Percentiles rank a stretch among this genome's conserved stretches.
Conservation (phyloP, 2,329 filamentous ascomycete species). For the Coniella vitis region DNA sequence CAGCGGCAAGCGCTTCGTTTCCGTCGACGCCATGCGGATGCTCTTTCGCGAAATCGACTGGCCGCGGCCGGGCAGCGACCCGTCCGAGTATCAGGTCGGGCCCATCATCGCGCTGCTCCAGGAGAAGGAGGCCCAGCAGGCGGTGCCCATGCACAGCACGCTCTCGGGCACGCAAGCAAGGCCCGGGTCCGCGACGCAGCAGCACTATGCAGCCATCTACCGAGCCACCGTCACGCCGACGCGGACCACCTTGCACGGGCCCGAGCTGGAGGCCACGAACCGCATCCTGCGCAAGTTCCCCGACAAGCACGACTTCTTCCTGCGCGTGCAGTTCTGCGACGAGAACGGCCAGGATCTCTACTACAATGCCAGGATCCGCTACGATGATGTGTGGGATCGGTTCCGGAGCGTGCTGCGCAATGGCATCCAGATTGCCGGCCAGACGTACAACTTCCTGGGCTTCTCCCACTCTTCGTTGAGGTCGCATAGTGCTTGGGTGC, state of each 20-base stretch:
- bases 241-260: slow-evolving; percentile 49
- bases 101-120: slow-evolving; percentile 34
- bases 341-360: slow-evolving; percentile 61
- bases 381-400: slow-evolving; percentile 46
- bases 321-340: slow-evolving; percentile 67
- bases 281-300: slow-evolving; percentile 62
- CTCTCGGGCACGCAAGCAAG: slow-evolving; percentile 10
- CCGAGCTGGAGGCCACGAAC: slow-evolving; percentile 62
- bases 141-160: too few species aligned
- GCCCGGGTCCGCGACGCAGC: slow-evolving; percentile 17
- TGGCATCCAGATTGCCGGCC: slow-evolving; percentile 58
- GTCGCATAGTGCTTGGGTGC: slow-evolving; percentile 56
- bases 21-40: slow-evolving; percentile 45
- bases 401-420: slow-evolving; percentile 54
- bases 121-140: slow-evolving; percentile 33
- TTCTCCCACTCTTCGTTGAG: slow-evolving; percentile 76
- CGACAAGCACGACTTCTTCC: slow-evolving; percentile 53
- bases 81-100: slow-evolving; percentile 31
- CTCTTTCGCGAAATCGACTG: slow-evolving; percentile 47
- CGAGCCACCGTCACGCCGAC: slow-evolving; percentile 55
- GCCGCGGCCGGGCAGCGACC: slow-evolving; percentile 43
- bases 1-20: slow-evolving; percentile 32
- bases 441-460: slow-evolving; percentile 60
- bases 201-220: slow-evolving; percentile 44
- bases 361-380: slow-evolving; percentile 46